These are phyloP conservation scores for Heliamphora exappendiculata DNA, from an alignment of 148 eudicot genomes.

Conservation along the genomic window DNA sequence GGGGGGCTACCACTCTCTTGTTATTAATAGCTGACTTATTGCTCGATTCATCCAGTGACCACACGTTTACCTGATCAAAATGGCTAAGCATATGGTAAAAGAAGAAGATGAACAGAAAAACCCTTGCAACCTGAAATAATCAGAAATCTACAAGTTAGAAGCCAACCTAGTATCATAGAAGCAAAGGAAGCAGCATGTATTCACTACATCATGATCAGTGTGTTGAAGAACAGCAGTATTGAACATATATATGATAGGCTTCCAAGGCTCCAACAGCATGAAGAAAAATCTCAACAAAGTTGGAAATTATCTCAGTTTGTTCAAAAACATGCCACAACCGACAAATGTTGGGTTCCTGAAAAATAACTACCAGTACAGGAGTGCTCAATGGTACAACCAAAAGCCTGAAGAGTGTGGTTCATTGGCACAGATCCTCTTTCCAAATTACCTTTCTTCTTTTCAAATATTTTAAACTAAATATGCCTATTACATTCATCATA, in stretches of 20 bases:
- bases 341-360: background rate
- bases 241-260: too few relatives aligned
- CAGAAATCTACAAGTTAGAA: conserved; percentile 13
- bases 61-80: conserved; percentile 61
- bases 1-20: background rate
- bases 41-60: background rate
- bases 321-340: too few relatives aligned
- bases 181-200: background rate
- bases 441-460: background rate
- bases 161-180: background rate
- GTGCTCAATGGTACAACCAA: background rate
- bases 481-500: background rate
- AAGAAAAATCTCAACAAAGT: background rate
- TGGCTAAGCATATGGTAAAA: conserved; percentile 67
- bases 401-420: background rate
- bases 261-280: background rate
- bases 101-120: conserved; percentile 60
- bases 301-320: background rate
- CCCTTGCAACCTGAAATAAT: conserved; percentile 67
- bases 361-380: too few relatives aligned
- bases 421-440: background rate
- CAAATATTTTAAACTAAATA: background rate
- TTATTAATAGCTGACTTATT: background rate
- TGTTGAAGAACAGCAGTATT: background rate
- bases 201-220: background rate